Evolutionary conservation across 2,329 filamentous ascomycete species (phyloP).

Genomic region (Fusarium decemcellulare): DNA sequence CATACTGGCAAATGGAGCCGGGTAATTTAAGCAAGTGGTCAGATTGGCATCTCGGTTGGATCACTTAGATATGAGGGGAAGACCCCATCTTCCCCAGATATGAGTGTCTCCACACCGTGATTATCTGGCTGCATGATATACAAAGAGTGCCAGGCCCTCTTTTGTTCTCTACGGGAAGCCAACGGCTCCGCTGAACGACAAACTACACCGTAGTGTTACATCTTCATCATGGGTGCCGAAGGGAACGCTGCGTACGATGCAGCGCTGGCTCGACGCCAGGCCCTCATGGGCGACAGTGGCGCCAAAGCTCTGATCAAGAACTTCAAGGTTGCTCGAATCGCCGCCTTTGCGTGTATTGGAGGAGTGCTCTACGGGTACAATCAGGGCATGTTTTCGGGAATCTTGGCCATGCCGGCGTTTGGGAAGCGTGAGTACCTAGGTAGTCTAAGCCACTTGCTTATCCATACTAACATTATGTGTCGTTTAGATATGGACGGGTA

Average conservation of each 20-base stretch:
- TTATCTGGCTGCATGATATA: too few species aligned
- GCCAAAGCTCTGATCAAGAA: conserved; percentile 70
- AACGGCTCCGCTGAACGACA: too few species aligned
- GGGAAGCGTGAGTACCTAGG: conserved; percentile 5
- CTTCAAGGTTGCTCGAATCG: conserved; percentile 72
- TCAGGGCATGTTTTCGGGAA: conserved; percentile 64
- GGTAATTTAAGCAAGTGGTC: too few species aligned
- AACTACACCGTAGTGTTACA: too few species aligned
- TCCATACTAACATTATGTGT: conserved; percentile 12
- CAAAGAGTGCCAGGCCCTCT: too few species aligned
- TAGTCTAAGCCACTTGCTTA: too few species aligned
- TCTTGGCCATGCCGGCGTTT: conserved; percentile 63
- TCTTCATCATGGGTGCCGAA: conserved; percentile 25
- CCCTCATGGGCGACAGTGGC: conserved; percentile 67
- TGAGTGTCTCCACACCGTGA: too few species aligned
- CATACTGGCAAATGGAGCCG: too few species aligned
- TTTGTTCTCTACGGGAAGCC: too few species aligned
- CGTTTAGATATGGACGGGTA: conserved; percentile 69
- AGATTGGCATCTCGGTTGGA: too few species aligned
- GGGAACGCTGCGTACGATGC: conserved; percentile 60
- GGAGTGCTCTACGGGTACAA: conserved; percentile 65
- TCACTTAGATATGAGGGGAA: too few species aligned
- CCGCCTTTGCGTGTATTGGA: conserved; percentile 57
- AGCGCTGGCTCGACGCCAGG: conserved; percentile 65
- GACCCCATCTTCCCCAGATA: too few species aligned